Conservation (phyloP, 2,329 filamentous ascomycete genomes). For the Fusarium lyarnte region DNA sequence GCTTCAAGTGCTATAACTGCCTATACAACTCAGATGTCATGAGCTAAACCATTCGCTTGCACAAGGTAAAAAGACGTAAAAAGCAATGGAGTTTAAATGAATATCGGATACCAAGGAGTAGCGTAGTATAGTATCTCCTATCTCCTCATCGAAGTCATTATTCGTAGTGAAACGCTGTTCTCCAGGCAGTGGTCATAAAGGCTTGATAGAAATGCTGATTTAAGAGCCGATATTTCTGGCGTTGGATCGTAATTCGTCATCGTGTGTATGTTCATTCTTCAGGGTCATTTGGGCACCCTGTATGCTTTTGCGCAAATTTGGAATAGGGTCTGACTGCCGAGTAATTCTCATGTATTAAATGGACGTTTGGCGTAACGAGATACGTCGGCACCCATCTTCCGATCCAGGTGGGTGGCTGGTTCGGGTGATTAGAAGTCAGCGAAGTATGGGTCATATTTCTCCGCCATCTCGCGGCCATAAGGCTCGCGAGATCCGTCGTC, state of each 20-base stretch:
- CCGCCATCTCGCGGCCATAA: conserved; percentile 75
- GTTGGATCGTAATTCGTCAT: conserved; percentile 17
- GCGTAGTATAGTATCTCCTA: background rate
- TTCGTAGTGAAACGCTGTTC: conserved; percentile 27
- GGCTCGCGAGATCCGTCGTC: conserved; percentile 71
- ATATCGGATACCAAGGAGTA: background rate
- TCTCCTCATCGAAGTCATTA: background rate
- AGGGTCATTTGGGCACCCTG: background rate
- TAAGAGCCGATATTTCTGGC: conserved; percentile 19
- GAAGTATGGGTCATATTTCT: conserved; percentile 77
- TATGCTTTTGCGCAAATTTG: background rate
- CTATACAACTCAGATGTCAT: background rate
- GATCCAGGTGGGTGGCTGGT: background rate
- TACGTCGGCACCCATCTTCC: background rate
- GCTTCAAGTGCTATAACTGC: background rate
- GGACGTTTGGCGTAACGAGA: background rate
- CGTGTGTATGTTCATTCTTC: background rate
- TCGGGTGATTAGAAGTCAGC: conserved; percentile 64
- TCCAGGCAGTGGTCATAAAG: conserved; percentile 16
- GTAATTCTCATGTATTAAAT: background rate
- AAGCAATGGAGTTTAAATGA: background rate
- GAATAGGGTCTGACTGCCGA: background rate
- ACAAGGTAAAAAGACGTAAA: conserved; percentile 4
- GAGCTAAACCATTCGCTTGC: background rate
- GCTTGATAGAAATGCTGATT: conserved; percentile 3